Evolutionary conservation across 1,284 basidiomycete genomes (phyloP), one percentile per base, ranked within the genome.

Genomic region (Coniferiporia weirii): DNA sequence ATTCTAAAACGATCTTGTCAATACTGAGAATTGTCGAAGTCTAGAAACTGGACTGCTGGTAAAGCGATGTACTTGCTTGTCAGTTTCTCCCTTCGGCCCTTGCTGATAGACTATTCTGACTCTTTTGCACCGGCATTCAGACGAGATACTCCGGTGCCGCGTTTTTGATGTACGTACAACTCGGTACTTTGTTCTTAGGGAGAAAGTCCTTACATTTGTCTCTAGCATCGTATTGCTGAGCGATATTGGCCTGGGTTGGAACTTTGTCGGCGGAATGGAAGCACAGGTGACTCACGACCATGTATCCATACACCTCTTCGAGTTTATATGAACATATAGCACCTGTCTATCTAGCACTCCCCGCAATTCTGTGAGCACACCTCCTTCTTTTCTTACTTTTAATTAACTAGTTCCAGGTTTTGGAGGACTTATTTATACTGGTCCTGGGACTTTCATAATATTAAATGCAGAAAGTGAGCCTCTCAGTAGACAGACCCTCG

Each of bases 51-150:
- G 56, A 36, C 48, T 27, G 10, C 15, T 20, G 48, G 56, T 10
- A 57, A 57, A 40, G 36, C 40, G 5, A 50, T 57, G 56, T 51
- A 57, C 43, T 20, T 57, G 38, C 20, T 50, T 17, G 56, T 57
- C 27, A 19, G 56, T 40, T 9, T n/a, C n/a, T n/a, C 19, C 8
- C 1, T 32, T 17, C 27, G 8, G 15, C 19, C 32, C 13, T 12
- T 27, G 5, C 2, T 17, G 19, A 12, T 5, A 45, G 3, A 9
- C 22, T 13, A 9, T 22, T 15, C 10, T 45, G 32, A 22, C 12
- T 44, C n/a, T n/a, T n/a, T n/a, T n/a, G 1, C 10, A 22, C n/a
- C 34, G 9, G 12, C 12, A 6, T 38, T 38, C 43, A 54, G 52
- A 45, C 52, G 15, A 54, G 52, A 54, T 54, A 54, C 40, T 43